Evolutionary conservation across 1,284 basidiomycete genomes (phyloP).

Genomic region (Entoloma clypeatum): DNA sequence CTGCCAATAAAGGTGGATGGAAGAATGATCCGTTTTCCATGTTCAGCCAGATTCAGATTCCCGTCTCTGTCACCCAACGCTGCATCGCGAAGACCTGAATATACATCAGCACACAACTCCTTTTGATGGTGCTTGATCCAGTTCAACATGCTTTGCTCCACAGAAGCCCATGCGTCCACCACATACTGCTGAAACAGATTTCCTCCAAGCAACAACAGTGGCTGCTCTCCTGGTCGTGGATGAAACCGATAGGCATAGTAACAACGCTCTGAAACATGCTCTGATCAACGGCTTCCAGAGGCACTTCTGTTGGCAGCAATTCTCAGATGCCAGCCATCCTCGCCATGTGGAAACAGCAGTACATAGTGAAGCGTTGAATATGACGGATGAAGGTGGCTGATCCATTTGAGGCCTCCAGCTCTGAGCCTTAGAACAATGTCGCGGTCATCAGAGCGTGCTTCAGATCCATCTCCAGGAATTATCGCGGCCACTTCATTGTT

Average conservation of each 20-base stretch:
- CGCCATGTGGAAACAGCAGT: slow-evolving; percentile 34
- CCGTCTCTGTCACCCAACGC: slow-evolving; percentile 19
- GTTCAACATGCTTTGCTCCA: slow-evolving; percentile 24
- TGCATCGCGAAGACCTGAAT: slow-evolving; percentile 37
- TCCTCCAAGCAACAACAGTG: slow-evolving; percentile 34
- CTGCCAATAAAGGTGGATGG: slow-evolving; percentile 38
- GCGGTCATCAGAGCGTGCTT: background rate
- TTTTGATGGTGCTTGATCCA: slow-evolving; percentile 34
- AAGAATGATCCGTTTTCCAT: slow-evolving; percentile 35
- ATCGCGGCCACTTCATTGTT: background rate
- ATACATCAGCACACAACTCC: slow-evolving; percentile 33
- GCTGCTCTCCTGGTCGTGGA: slow-evolving; percentile 20
- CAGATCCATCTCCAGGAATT: slow-evolving; percentile 6
- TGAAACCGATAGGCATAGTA: slow-evolving; percentile 34
- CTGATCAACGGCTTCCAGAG: slow-evolving; percentile 6
- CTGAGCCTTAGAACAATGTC: slow-evolving; percentile 27
- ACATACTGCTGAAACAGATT: slow-evolving; percentile 40
- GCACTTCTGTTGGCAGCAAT: slow-evolving; percentile 16
- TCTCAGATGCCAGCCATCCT: slow-evolving; percentile 37
- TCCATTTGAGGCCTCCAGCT: slow-evolving; percentile 24
- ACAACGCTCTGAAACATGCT: slow-evolving; percentile 24
- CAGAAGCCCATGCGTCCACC: slow-evolving; percentile 28
- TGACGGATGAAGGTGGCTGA: slow-evolving; percentile 33
- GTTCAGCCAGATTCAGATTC: slow-evolving; percentile 24
- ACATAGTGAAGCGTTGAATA: slow-evolving; percentile 39